Evolutionary conservation across 352 stramenopile species (phyloP).

Genomic region (Globisporangium mamillatum): DNA sequence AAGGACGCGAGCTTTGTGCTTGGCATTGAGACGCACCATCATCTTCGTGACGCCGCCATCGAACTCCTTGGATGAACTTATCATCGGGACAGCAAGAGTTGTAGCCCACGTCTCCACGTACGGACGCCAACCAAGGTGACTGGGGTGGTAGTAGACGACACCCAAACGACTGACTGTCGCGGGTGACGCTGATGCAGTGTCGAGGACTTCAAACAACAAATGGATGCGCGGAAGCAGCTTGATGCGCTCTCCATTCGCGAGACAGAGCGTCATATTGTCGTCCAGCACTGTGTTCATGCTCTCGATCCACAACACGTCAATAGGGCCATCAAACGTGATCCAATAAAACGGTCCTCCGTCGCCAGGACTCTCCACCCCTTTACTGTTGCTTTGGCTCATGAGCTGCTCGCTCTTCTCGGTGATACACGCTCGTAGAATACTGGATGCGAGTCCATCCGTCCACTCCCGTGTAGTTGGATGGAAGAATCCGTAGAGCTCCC

Average conservation of each 20-base stretch:
- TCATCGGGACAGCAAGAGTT: conserved; percentile 27
- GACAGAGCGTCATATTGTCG: conserved; percentile 90
- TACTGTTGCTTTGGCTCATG: conserved; percentile 23
- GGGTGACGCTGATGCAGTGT: conserved; percentile 88
- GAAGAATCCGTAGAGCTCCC: conserved; percentile 85
- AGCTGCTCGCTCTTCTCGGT: conserved; percentile 62
- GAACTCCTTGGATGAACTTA: conserved; percentile 18
- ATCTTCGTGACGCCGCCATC: not conserved
- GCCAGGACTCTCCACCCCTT: not conserved
- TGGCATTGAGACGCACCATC: conserved; percentile 27
- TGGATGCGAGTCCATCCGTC: conserved; percentile 78
- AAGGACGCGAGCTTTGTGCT: conserved; percentile 36
- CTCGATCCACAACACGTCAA: conserved; percentile 84
- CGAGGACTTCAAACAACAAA: conserved; percentile 91
- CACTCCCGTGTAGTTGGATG: conserved; percentile 81
- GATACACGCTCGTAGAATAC: conserved; percentile 70
- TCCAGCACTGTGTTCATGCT: conserved; percentile 90
- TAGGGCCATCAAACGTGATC: conserved; percentile 82
- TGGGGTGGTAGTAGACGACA: conserved; percentile 87
- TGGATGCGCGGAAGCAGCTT: conserved; percentile 86
- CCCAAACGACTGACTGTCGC: conserved; percentile 91
- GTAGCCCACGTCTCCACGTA: conserved; percentile 65
- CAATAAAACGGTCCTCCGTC: conserved; percentile 61
- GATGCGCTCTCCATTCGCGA: conserved; percentile 88
- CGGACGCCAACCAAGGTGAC: conserved; percentile 61